Evolutionary conservation across 1,284 basidiomycete genomes (phyloP).

Genomic region (Wolfiporia cocos): DNA sequence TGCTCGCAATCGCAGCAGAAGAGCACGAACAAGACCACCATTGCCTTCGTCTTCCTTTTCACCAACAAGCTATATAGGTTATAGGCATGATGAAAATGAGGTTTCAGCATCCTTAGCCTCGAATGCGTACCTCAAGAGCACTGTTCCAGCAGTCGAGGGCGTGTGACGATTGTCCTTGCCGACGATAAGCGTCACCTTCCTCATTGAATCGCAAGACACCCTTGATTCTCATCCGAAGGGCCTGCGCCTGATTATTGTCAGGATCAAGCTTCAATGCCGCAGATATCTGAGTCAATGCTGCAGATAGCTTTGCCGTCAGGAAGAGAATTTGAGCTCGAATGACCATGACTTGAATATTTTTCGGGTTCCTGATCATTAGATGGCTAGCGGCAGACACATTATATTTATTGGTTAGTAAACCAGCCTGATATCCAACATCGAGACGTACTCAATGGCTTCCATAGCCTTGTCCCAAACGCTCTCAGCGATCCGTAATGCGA

Average conservation of each 20-base stretch:
- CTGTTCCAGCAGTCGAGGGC: constrained; percentile 9
- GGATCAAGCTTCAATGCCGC: constrained; percentile 12
- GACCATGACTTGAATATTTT: constrained; percentile 7
- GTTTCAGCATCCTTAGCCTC: no score
- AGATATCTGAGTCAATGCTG: constrained; percentile 5
- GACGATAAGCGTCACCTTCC: constrained; percentile 8
- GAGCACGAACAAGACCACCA: constrained; percentile 12
- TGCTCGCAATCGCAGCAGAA: constrained; percentile 11
- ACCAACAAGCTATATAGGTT: constrained; percentile 7
- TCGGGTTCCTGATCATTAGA: constrained; percentile 2
- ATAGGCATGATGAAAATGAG: no score
- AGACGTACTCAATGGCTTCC: constrained; percentile 9
- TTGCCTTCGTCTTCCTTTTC: constrained; percentile 10
- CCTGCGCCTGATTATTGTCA: constrained; percentile 7
- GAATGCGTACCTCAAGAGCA: constrained; percentile 13
- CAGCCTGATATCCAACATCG: not conserved
- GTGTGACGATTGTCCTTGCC: not conserved
- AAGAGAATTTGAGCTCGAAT: constrained; percentile 10
- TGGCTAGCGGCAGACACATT: no score
- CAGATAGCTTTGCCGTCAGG: constrained; percentile 7
- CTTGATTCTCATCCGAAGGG: constrained; percentile 7
- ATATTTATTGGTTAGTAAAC: not conserved
- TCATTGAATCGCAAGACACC: constrained; percentile 6
- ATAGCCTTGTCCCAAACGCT: constrained; percentile 10
- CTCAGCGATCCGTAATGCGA: constrained; percentile 12